Conservation (phyloP, 2,329 filamentous ascomycete genomes). For the Phialophora macrospora region DNA sequence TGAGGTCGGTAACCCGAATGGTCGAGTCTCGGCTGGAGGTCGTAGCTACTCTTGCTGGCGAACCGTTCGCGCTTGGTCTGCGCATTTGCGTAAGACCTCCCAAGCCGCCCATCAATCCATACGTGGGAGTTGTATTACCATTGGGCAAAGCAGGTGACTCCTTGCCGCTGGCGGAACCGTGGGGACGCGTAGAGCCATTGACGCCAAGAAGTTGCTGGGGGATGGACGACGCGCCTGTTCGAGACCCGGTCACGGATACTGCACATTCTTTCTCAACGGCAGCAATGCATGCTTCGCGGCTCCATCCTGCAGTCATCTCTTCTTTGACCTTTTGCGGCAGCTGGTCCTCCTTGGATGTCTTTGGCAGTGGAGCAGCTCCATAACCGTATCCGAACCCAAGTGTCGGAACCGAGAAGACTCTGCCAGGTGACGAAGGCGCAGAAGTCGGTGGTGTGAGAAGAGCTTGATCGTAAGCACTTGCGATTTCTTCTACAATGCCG, state of each 20-base stretch:
- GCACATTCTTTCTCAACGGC: constrained; percentile 69
- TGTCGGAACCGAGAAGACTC: constrained; percentile 66
- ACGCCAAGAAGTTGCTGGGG: constrained; percentile 39
- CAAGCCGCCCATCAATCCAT: constrained; percentile 37
- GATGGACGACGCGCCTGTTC: constrained; percentile 55
- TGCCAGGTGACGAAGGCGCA: constrained; percentile 70
- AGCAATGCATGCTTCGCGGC: constrained; percentile 72
- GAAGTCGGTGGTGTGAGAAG: constrained; percentile 69
- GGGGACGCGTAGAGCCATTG: constrained; percentile 30
- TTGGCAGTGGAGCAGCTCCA: constrained; percentile 44
- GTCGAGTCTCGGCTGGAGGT: constrained; percentile 52
- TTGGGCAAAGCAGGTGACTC: constrained; percentile 38
- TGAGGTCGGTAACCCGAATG: constrained; percentile 55
- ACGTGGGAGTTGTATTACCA: constrained; percentile 32
- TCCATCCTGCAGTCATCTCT: constrained; percentile 80
- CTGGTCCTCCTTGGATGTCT: constrained; percentile 53
- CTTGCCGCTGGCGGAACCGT: constrained; percentile 31
- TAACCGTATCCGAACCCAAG: constrained; percentile 57
- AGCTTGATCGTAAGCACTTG: constrained; percentile 69
- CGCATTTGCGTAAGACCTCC: constrained; percentile 43
- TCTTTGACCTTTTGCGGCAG: constrained; percentile 72
- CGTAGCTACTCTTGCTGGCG: constrained; percentile 42
- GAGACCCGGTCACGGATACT: constrained; percentile 76
- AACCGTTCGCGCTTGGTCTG: constrained; percentile 46
- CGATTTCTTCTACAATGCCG: constrained; percentile 74